Evolutionary conservation across 805 yeast genomes (phyloP), one percentile per base, ranked within the genome.

Genomic region (Sugiyamaella mastotermitis): DNA sequence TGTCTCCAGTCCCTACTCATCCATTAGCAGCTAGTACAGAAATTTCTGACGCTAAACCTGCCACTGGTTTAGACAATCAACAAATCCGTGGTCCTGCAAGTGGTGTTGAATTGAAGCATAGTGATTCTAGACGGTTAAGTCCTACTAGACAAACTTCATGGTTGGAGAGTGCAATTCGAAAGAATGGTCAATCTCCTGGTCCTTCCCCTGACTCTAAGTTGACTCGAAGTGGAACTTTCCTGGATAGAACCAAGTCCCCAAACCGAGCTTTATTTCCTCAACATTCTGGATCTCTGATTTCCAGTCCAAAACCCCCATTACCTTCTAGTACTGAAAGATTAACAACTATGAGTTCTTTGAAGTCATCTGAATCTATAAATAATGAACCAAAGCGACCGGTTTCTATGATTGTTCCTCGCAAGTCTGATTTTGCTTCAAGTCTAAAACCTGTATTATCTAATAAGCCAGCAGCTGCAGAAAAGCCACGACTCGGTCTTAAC

Each of bases 121-220:
- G 17, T 11, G 47, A 46, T 31, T 39, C 50, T 8, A 32, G 56
- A 15, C 38, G 53, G 7, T 48, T 51, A 44, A 47, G 52, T 14
- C 57, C 57, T 5, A 43, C 38, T 3, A 31, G 50, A 16, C 53
- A 49, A 38, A 47, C 54, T 4, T 48, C 55, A 9, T 53, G 57
- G 57, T 42, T 53, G 9, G 57, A 52, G 33, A 51, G 54, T 31
- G 57, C 57, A 5, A 36, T 52, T 22, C 44, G 38, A 35, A 46
- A 46, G 34, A 51, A 38, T 24, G 39, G 47, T 31, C 40, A 46
- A 1, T 35, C 44, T 29, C 45, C 42, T 4, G 38, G 36, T n/a
- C n/a, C n/a, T n/a, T n/a, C n/a, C n/a, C n/a, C n/a, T n/a, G n/a
- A n/a, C n/a, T n/a, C n/a, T n/a, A n/a, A 22, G 20, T 24, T 8